phyloP scores from a whole-genome alignment of 2,329 filamentous ascomycete species.

The Claviceps sp. region DNA sequence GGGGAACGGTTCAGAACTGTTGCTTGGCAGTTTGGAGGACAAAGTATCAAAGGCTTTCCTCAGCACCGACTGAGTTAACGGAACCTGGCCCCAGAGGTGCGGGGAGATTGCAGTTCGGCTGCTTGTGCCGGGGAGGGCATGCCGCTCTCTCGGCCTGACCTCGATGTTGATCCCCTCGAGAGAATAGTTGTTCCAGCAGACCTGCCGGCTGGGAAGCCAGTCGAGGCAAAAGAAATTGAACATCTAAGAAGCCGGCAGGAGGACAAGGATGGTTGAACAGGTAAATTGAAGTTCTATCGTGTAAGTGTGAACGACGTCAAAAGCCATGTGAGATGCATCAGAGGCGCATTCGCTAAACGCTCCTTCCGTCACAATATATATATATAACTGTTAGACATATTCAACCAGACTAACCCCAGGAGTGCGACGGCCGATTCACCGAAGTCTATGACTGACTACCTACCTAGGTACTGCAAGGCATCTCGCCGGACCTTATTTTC shows the following conservation, averaged over 20 bases:
- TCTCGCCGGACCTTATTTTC: not conserved
- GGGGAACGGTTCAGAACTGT: not conserved
- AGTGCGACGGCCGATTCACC: not conserved
- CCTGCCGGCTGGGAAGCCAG: not conserved
- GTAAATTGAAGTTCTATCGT: not conserved
- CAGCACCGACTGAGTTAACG: slow-evolving; percentile 1
- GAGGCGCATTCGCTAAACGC: not conserved
- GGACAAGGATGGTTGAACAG: not conserved
- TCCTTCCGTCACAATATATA: not conserved
- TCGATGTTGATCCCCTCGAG: slow-evolving; percentile 7
- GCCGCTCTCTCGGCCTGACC: not conserved
- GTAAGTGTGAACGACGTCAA: not conserved
- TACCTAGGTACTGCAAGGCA: not conserved
- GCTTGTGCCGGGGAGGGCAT: slow-evolving; percentile 1
- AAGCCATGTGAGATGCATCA: not conserved
- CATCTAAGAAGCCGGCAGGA: slow-evolving; percentile 2
- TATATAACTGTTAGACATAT: too few species aligned
- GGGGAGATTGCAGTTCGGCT: slow-evolving; percentile 3
- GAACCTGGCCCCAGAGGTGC: slow-evolving; percentile 8
- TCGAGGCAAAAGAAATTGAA: slow-evolving; percentile 1
- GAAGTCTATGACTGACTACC: not conserved
- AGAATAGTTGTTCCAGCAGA: slow-evolving; percentile 7
- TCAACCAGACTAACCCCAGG: not conserved
- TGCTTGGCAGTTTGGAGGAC: not conserved
- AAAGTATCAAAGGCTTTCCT: not conserved